Conservation (phyloP, 1,284 basidiomycete species). For the Lignosus rhinocerotis region DNA sequence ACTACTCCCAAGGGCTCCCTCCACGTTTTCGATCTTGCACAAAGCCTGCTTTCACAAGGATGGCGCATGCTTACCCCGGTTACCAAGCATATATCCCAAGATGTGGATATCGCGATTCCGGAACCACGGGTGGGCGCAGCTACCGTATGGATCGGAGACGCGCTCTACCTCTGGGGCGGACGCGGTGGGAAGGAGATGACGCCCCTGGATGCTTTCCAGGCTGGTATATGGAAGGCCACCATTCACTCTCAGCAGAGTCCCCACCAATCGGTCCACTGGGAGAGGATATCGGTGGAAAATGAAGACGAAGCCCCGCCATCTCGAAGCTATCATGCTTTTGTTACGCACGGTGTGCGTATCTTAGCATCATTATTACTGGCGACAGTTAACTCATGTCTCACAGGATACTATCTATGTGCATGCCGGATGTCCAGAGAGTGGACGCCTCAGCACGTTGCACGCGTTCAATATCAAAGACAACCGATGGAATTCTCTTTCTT, state of each 20-base stretch:
- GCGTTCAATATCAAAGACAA: conserved; percentile 35
- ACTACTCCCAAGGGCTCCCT: conserved; percentile 23
- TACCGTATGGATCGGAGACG: conserved; percentile 26
- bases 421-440: conserved; percentile 42
- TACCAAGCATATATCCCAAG: neutral
- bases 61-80: conserved; percentile 22
- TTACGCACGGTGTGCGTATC: conserved; percentile 24
- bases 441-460: conserved; percentile 37
- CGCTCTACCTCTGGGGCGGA: conserved; percentile 46
- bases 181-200: conserved; percentile 42
- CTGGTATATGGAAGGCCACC: conserved; percentile 34
- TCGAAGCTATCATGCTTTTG: conserved; percentile 34
- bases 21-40: conserved; percentile 30
- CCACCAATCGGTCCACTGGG: conserved; percentile 28
- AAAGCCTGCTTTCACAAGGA: conserved; percentile 7
- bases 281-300: conserved; percentile 23
- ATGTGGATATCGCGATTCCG: conserved; percentile 15
- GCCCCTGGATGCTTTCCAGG: conserved; percentile 32
- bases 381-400: neutral
- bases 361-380: neutral
- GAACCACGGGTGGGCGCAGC: conserved; percentile 40
- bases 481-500: conserved; percentile 36
- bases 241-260: conserved; percentile 3
- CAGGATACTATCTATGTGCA: conserved; percentile 43
- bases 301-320: conserved; percentile 28